Base-by-base conservation (phyloP, 2,329 filamentous ascomycete species). In the Aureobasidium sp. region DNA sequence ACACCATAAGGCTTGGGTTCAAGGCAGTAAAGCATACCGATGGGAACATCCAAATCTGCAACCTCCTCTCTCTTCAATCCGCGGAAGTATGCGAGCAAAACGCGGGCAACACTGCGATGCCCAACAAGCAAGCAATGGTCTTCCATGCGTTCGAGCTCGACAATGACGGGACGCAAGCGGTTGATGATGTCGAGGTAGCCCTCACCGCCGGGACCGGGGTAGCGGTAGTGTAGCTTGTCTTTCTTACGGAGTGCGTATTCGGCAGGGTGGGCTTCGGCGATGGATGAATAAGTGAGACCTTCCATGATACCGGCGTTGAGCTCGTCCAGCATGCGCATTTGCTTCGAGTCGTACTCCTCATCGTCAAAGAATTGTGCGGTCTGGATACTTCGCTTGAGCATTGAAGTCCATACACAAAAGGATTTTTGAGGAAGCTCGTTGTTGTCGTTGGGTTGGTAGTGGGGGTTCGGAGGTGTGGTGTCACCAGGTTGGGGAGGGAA, bases 1-100 rank as follows among this genome's bases (percentile, higher is more conserved):
- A 97, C 92, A 14, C 94, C 94, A 67, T 99, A 99, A 0, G 94
- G 94, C 80, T 97, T 97, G 65, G 94, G 94, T 75, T 99, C 93
- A 51, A 99, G 88, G 67, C 91, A 90, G 74, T 96, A 99, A 8
- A 97, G 81, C 80, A 96, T 92, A 21, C 94, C 94, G 51, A 99
- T 79, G 0, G 94, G 94, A 49, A 97, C 90, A 71, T 97, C 93
- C 64, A 99, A 83, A 68, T 97, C 91, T 13, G 94, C 93, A 64
- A 99, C 95, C 70, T 96, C 89, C 65, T 96, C 87, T 39, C 92
- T 82, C 54, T 89, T 91, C 59, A 97, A 80, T 63, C 96, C 92
- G 79, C 94, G 91, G 76, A 99, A 99, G 75, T 99, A 99, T 1
- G 93, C 92, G 75, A 99, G 87, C 63, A 99, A 79, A 6, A 99